Evolutionary conservation across 345 rosid genomes (phyloP).

Genomic region (Bruguiera sexangula): DNA sequence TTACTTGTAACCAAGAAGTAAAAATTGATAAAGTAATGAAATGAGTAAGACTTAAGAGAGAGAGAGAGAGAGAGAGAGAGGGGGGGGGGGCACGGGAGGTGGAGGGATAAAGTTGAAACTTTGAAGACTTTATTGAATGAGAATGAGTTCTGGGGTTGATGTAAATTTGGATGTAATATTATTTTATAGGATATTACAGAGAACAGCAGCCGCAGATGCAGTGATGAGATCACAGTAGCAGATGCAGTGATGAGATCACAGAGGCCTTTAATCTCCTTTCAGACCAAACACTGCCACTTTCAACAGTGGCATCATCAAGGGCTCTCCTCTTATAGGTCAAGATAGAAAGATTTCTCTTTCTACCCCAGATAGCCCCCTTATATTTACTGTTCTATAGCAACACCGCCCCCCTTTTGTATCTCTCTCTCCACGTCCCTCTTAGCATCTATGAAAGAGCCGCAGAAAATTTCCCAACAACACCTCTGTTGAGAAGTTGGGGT

Average conservation of each 20-base stretch:
- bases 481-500: conserved; percentile 22
- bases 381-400: conserved; percentile 23
- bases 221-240: conserved; percentile 40
- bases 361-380: conserved; percentile 21
- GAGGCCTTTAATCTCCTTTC: conserved; percentile 44
- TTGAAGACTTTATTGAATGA: conserved; percentile 4
- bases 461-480: conserved; percentile 19
- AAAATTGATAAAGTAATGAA: conserved; percentile 7
- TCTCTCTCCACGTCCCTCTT: background rate
- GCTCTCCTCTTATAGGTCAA: conserved; percentile 18
- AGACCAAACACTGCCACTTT: conserved; percentile 51
- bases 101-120: conserved; percentile 1
- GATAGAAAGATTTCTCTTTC: conserved; percentile 15
- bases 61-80: background rate
- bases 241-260: conserved; percentile 45
- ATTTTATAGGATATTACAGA: conserved; percentile 16
- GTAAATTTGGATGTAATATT: conserved; percentile 5
- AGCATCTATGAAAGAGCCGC: background rate
- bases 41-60: background rate
- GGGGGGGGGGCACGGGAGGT: background rate
- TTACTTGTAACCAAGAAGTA: conserved; percentile 12
- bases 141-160: background rate
- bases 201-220: conserved; percentile 34
- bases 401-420: background rate
- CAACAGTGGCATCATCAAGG: conserved; percentile 32